Conservation (phyloP, 2,329 filamentous ascomycete species). For the Amylocarpus encephaloides region DNA sequence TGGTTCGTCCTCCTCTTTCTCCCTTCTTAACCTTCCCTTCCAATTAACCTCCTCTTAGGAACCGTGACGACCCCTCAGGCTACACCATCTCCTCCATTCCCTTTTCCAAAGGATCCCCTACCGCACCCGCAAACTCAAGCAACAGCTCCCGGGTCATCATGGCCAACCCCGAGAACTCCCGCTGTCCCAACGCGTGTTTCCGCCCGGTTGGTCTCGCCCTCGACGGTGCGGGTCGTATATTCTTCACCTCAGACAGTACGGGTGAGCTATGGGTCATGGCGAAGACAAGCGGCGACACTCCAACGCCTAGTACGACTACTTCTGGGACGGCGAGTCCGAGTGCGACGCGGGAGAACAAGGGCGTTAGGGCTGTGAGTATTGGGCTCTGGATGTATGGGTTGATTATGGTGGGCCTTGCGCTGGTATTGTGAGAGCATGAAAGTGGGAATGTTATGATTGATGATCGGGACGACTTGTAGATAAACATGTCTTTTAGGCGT, state of each 20-base stretch:
- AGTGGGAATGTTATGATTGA: too few relatives aligned
- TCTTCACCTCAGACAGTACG: conserved; percentile 17
- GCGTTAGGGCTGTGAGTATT: not conserved
- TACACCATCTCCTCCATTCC: conserved; percentile 40
- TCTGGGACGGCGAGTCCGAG: not conserved
- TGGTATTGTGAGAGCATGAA: not conserved
- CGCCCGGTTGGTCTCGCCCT: conserved; percentile 54
- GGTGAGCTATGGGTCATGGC: conserved; percentile 55
- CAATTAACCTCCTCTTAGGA: conserved; percentile 38
- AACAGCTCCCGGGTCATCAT: conserved; percentile 47
- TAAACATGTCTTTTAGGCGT: too few relatives aligned
- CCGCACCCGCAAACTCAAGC: conserved; percentile 20
- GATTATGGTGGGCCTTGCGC: not conserved
- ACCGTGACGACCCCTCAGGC: conserved; percentile 43
- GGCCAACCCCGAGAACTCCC: conserved; percentile 44
- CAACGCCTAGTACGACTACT: not conserved
- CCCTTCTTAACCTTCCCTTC: not conserved
- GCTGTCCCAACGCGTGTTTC: conserved; percentile 54
- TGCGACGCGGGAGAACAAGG: not conserved
- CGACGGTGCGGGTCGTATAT: conserved; percentile 30
- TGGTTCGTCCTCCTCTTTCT: conserved; percentile 10
- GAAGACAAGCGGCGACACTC: not conserved
- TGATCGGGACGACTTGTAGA: too few relatives aligned
- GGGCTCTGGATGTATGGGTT: not conserved
- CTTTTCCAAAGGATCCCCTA: conserved; percentile 41